A percentile compares a stretch with the other conserved stretches of the same genome.
Evolutionary conservation across 2,329 filamentous ascomycete genomes (phyloP).

Genomic region (Tolypocladium guangdongense): DNA sequence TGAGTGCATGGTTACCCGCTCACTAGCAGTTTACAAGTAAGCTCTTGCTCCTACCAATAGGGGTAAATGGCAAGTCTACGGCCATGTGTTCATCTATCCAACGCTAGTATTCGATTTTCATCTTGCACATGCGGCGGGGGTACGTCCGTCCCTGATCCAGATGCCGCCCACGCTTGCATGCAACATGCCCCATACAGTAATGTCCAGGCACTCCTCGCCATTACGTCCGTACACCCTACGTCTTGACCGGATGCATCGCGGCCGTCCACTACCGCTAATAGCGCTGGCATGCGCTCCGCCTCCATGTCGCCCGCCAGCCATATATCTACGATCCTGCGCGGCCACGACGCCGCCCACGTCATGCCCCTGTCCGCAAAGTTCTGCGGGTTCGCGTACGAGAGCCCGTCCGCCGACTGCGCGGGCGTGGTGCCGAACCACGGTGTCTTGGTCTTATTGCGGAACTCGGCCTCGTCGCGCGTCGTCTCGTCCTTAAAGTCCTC

Average conservation of each 20-base stretch:
- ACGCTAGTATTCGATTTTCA: too few species aligned
- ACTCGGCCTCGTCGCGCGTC: slow-evolving; percentile 1
- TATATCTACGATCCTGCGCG: slow-evolving; percentile 18
- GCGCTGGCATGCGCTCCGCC: slow-evolving; percentile 12
- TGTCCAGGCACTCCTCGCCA: too few species aligned
- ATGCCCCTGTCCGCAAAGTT: slow-evolving; percentile 12
- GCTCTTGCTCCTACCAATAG: too few species aligned
- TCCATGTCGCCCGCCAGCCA: slow-evolving; percentile 17
- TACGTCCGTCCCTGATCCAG: too few species aligned
- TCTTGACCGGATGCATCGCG: slow-evolving; percentile 27
- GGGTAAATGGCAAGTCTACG: too few species aligned
- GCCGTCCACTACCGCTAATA: slow-evolving; percentile 16
- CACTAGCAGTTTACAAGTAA: too few species aligned
- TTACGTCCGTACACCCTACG: neutral
- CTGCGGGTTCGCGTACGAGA: slow-evolving; percentile 12
- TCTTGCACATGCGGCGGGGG: too few species aligned
- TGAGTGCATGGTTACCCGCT: too few species aligned
- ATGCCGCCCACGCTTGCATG: too few species aligned
- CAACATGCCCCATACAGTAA: too few species aligned
- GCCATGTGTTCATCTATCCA: too few species aligned
- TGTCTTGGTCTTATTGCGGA: neutral
- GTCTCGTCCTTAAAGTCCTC: slow-evolving; percentile 8
- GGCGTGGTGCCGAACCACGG: slow-evolving; percentile 19
- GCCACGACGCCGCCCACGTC: slow-evolving; percentile 21
- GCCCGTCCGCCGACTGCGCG: slow-evolving; percentile 12